Percentiles rank a stretch among this genome's conserved stretches.
phyloP scores from a whole-genome alignment of 2,329 filamentous ascomycete species.

The Venturia aucupariae region DNA sequence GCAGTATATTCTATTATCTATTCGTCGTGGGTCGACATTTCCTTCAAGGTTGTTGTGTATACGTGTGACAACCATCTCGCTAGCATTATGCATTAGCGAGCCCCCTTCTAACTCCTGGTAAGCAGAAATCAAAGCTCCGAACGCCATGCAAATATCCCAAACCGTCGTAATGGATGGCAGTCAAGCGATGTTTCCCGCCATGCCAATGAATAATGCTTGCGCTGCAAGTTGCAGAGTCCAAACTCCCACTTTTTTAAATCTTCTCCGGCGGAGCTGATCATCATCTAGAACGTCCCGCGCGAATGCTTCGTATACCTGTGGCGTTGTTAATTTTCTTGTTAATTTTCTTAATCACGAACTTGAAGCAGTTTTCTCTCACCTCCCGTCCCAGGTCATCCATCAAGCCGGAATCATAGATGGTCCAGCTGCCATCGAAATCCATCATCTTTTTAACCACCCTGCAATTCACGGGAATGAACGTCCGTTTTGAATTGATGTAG shows the following conservation, averaged over 20 bases:
- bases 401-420: conserved; percentile 82
- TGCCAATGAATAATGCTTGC: conserved; percentile 88
- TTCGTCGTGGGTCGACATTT: neutral
- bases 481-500: conserved; percentile 92
- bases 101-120: neutral
- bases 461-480: conserved; percentile 92
- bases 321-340: neutral
- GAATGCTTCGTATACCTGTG: conserved; percentile 80
- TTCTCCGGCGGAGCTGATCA: conserved; percentile 72
- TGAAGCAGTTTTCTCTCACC: conserved; percentile 31
- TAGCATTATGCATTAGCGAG: neutral
- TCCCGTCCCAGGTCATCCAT: conserved; percentile 91
- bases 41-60: neutral
- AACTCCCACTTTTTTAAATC: conserved; percentile 91
- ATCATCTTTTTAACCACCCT: conserved; percentile 80
- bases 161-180: neutral
- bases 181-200: conserved; percentile 69
- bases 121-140: neutral
- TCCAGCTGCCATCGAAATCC: conserved; percentile 95
- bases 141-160: conserved; percentile 4
- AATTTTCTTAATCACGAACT: neutral
- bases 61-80: neutral
- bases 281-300: conserved; percentile 85
- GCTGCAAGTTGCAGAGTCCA: conserved; percentile 91
- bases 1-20: neutral